Base-by-base conservation (phyloP, 306 rosid genomes). In the apple (Malus domestica) region DNA sequence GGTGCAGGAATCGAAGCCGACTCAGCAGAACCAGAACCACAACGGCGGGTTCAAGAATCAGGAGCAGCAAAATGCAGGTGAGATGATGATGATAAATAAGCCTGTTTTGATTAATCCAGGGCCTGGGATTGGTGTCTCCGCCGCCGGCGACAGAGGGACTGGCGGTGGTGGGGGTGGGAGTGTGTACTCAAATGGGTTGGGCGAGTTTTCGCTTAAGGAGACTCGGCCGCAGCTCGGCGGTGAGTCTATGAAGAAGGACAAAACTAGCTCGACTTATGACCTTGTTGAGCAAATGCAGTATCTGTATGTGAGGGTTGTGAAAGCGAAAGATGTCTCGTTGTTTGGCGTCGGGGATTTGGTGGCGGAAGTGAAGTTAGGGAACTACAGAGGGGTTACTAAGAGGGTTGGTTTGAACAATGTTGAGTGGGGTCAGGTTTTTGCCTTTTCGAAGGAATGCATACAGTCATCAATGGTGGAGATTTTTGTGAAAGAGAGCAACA, bases 201-300 rank as follows among this genome's bases (percentile, higher is more conserved):
- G 12, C 19, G 93, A 89, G 82, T 89, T 89, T 68, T 83, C 86
- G 3, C 87, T 89, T 7, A 86, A 86, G 42, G 90, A 89, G 81
- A 89, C 93, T 13, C 73, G 85, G 71, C 90, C 93, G 19, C 83
- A 74, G 62, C 90, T 89, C 5, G 90, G 93, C 0, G 93, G 90
- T 3, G 93, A 89, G 80, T 58, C 89, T 10, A 64, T 85, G 67
- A 79, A 80, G 65, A 88, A 88, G 32, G 86, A 84, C 80, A 89
- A 89, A 60, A 82, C 82, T 9, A 85, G 89, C 82, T 86, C 88
- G 6, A 86, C 90, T 71, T 86, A 87, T 55, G 93, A 88, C 46
- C 87, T 88, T 10, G 93, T 88, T 18, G 90, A 88, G 80, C 93
- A 88, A 70, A 64, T 88, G 86, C 87, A 86, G 76, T 88, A 88